Evolutionary conservation across 1,284 basidiomycete genomes (phyloP).

Genomic region (Melampsora abietis-canadensis): DNA sequence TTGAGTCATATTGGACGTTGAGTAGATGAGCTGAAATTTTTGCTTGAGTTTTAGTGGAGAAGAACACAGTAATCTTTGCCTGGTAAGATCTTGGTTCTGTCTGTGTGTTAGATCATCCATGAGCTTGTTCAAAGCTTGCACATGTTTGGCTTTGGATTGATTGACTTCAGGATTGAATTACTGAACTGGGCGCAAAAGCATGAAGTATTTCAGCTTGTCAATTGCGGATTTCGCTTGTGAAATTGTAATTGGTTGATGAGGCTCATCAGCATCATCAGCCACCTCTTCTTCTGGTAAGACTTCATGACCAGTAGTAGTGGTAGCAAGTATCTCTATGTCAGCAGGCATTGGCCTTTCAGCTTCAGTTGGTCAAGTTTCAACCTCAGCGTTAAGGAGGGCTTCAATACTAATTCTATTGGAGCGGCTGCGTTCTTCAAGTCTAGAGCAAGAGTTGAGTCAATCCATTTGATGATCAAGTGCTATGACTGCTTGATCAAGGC

Average conservation of each 20-base stretch:
- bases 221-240: background rate
- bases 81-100: background rate
- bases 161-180: background rate
- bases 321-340: background rate
- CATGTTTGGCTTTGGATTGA: background rate
- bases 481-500: background rate
- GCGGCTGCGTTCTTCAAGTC: background rate
- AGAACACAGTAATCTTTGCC: background rate
- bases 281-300: background rate
- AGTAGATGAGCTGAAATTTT: background rate
- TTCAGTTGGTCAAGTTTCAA: background rate
- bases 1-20: background rate
- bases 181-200: background rate
- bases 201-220: background rate
- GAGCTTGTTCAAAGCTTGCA: conserved; percentile 5
- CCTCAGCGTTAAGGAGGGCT: background rate
- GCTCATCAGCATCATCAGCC: conserved; percentile 2
- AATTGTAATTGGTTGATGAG: background rate
- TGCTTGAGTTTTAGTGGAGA: background rate
- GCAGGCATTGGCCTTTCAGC: background rate
- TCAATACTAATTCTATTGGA: conserved; percentile 4
- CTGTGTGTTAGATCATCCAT: background rate
- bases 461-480: background rate
- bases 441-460: background rate
- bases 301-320: background rate